Conservation (phyloP, 2,329 filamentous ascomycete species). For the Fusarium subtropicale region DNA sequence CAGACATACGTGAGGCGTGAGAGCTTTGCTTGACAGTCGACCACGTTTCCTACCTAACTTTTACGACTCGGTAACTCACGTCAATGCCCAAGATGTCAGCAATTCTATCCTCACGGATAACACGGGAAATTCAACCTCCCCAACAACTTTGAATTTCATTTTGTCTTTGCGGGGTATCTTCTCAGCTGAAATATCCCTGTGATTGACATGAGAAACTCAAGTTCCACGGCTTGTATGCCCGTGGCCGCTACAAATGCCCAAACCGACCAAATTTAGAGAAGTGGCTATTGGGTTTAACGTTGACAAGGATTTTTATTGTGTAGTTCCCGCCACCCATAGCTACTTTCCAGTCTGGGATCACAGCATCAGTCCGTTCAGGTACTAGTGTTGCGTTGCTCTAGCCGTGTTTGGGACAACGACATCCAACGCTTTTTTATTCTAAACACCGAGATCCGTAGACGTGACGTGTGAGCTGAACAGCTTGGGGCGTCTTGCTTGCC, state of each 20-base stretch:
- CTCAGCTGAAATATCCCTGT: background rate
- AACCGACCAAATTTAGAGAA: background rate
- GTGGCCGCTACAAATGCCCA: no score
- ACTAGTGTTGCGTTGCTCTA: background rate
- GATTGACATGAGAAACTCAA: background rate
- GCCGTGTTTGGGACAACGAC: background rate
- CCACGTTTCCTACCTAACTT: background rate
- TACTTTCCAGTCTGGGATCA: background rate
- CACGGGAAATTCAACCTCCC: background rate
- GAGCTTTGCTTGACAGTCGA: background rate
- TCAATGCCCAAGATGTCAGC: background rate
- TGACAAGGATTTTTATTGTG: background rate
- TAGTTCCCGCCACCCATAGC: background rate
- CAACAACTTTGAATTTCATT: no score
- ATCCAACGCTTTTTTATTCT: background rate
- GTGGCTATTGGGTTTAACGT: background rate
- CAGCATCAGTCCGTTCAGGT: background rate
- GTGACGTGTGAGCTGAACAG: background rate
- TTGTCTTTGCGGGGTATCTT: background rate
- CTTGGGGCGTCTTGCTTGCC: background rate
- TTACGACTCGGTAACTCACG: background rate
- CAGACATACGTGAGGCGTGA: background rate
- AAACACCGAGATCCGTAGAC: background rate
- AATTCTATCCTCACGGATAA: fast-evolving
- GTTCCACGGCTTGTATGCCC: background rate